Evolutionary conservation across 176 grass and related monocot genomes (phyloP).

Genomic region (Cocos nucifera): DNA sequence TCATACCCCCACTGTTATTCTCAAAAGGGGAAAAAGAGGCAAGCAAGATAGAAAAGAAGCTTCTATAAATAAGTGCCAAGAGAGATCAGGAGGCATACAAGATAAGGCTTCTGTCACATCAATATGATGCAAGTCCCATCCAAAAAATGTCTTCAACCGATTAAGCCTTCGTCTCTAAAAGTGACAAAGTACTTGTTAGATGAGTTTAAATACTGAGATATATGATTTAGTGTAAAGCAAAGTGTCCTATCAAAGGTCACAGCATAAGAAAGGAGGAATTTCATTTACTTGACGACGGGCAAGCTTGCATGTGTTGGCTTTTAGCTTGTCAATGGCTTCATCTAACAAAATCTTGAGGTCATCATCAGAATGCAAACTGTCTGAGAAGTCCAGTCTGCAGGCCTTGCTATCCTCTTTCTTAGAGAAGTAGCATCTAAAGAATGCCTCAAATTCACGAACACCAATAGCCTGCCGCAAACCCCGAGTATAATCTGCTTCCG

Average conservation of each 20-base stretch:
- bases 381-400: neutral
- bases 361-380: conserved; percentile 20
- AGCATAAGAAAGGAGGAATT: conserved; percentile 3
- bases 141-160: conserved; percentile 58
- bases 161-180: conserved; percentile 49
- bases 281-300: conserved; percentile 72
- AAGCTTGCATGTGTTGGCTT: conserved; percentile 73
- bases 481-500: conserved; percentile 57
- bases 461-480: conserved; percentile 78
- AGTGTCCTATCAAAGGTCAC: no score
- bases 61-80: neutral
- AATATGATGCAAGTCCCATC: conserved; percentile 65
- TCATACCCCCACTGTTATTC: no score
- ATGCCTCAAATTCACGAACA: conserved; percentile 79
- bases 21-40: no score
- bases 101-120: conserved; percentile 78
- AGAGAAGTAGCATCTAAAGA: conserved; percentile 46
- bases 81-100: conserved; percentile 29
- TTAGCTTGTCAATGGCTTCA: conserved; percentile 63
- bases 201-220: no score
- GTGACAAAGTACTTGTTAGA: neutral
- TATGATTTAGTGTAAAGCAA: no score
- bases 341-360: conserved; percentile 50
- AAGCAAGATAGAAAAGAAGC: neutral
- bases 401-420: conserved; percentile 22